Percentiles rank a stretch among this genome's conserved stretches.
These are phyloP conservation scores for Dryadomyces quercivorus DNA, from an alignment of 2,329 filamentous ascomycete genomes.

Conservation along the genomic window DNA sequence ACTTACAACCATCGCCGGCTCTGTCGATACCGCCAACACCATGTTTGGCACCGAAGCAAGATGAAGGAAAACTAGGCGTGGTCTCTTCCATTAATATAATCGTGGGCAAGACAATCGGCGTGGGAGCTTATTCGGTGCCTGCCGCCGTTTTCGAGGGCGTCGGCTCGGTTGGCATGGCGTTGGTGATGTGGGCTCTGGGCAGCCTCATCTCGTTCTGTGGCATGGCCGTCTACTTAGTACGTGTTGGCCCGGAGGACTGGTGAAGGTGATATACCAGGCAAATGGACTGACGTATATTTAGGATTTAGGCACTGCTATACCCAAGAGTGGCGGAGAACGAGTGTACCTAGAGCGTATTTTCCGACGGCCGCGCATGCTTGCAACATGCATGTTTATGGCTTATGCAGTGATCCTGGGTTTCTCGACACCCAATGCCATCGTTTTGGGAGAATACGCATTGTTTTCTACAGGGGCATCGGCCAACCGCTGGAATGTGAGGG, in stretches of 20 bases:
- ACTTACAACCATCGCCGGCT: constrained; percentile 12
- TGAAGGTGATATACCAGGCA: too few species aligned
- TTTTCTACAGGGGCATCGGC: constrained; percentile 27
- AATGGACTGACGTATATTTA: neutral
- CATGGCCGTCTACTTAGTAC: constrained; percentile 28
- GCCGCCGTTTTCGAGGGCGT: constrained; percentile 42
- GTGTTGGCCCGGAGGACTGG: neutral
- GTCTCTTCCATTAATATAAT: constrained; percentile 25
- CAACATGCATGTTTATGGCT: constrained; percentile 39
- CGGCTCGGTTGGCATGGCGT: constrained; percentile 39
- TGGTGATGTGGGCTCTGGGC: constrained; percentile 43
- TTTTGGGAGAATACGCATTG: constrained; percentile 38
- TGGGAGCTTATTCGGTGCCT: constrained; percentile 41
- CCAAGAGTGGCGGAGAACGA: constrained; percentile 35
- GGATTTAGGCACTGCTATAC: constrained; percentile 32
- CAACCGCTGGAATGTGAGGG: constrained; percentile 35
- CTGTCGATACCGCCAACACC: neutral
- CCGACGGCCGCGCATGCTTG: constrained; percentile 35
- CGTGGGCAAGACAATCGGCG: constrained; percentile 25
- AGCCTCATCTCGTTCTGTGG: constrained; percentile 31
- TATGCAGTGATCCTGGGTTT: constrained; percentile 38
- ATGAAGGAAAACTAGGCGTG: constrained; percentile 22
- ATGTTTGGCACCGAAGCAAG: neutral
- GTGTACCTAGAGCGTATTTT: constrained; percentile 43
- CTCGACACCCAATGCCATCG: constrained; percentile 38